These are phyloP conservation scores for Haplosporangium sp. DNA, from an alignment of 371 early-diverging fungal species.

Conservation along the genomic window DNA sequence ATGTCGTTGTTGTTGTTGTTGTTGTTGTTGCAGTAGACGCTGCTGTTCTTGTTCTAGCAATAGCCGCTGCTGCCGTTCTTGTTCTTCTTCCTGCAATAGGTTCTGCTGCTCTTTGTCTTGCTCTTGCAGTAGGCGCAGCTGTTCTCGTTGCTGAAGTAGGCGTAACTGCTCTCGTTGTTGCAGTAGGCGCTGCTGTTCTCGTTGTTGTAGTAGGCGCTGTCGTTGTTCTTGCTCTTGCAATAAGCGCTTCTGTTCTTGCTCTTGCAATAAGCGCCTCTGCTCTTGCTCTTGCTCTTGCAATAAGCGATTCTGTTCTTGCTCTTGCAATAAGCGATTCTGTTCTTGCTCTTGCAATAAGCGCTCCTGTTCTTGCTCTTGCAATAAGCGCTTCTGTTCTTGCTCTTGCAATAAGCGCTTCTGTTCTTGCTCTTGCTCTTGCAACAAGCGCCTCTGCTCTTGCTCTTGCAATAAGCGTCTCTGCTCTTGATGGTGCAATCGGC, in stretches of 20 bases:
- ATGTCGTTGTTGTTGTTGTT: not conserved
- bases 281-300: too few relatives aligned
- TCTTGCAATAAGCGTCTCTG: too few relatives aligned
- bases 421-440: too few relatives aligned
- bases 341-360: not conserved
- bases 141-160: not conserved
- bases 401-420: too few relatives aligned
- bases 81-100: not conserved
- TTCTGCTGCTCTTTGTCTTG: not conserved
- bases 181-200: not conserved
- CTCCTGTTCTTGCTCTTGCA: too few relatives aligned
- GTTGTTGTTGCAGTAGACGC: not conserved
- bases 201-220: not conserved
- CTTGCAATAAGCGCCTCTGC: not conserved
- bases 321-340: too few relatives aligned
- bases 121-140: not conserved
- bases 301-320: too few relatives aligned
- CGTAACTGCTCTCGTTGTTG: not conserved
- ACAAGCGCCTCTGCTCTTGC: too few relatives aligned
- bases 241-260: not conserved
- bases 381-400: too few relatives aligned
- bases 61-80: constrained; percentile 5
- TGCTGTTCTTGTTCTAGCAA: constrained; percentile 1
- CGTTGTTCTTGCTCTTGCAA: not conserved
- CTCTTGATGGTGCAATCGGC: too few relatives aligned